Conservation (phyloP, 148 eudicot genomes). For the Diospyros kaki region DNA sequence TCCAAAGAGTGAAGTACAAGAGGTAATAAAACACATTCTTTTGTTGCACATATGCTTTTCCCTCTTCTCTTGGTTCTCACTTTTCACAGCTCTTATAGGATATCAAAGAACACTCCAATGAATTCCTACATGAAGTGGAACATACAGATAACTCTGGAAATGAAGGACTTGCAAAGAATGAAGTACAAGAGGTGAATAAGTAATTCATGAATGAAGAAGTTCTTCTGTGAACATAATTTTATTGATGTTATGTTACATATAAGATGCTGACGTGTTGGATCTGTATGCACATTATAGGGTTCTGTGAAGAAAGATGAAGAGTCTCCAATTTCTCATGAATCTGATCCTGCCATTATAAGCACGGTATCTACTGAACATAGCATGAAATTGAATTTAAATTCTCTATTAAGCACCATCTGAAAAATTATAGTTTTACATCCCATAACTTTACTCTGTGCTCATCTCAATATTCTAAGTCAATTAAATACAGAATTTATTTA, state of each 20-base stretch:
- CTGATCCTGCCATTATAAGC: slow-evolving; percentile 23
- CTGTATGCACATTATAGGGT: slow-evolving; percentile 16
- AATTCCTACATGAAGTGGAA: slow-evolving; percentile 26
- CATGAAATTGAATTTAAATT: not conserved
- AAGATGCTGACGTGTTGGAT: slow-evolving; percentile 10
- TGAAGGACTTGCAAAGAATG: slow-evolving; percentile 32
- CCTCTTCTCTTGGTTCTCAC: slow-evolving; percentile 8
- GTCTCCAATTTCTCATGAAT: slow-evolving; percentile 26
- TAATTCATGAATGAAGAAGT: slow-evolving; percentile 9
- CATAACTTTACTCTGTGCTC: not conserved
- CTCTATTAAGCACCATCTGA: not conserved
- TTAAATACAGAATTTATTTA: not conserved
- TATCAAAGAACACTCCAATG: slow-evolving; percentile 27
- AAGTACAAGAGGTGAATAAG: slow-evolving; percentile 37
- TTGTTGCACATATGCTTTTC: not conserved
- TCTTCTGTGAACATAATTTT: slow-evolving; percentile 14
- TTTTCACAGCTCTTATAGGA: slow-evolving; percentile 35
- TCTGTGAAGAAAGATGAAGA: slow-evolving; percentile 33
- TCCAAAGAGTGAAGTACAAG: slow-evolving; percentile 32
- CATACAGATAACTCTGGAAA: slow-evolving; percentile 32
- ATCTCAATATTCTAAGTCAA: not conserved
- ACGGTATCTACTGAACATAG: slow-evolving; percentile 34
- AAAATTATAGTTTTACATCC: slow-evolving; percentile 4
- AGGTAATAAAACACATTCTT: slow-evolving; percentile 14
- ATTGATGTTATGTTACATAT: not conserved